phyloP scores from a whole-genome alignment of 2,329 filamentous ascomycete genomes.

The Neopestalotiopsis sp. region DNA sequence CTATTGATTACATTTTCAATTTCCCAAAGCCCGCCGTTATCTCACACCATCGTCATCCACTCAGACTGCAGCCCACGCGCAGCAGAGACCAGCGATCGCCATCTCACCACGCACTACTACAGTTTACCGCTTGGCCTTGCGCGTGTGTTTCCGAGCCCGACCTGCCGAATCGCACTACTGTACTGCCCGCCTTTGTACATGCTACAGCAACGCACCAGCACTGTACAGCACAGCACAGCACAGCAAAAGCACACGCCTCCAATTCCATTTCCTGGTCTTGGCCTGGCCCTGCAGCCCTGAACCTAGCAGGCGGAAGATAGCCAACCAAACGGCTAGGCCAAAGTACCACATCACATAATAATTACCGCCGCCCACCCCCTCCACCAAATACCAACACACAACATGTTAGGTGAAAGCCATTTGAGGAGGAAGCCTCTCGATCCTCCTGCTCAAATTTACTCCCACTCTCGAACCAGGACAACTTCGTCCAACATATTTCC shows the following conservation, averaged over 20 bases:
- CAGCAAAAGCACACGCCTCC: not conserved
- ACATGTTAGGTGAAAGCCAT: slow-evolving; percentile 37
- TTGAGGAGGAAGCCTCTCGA: slow-evolving; percentile 35
- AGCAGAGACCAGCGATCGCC: slow-evolving; percentile 7
- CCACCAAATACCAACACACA: not conserved
- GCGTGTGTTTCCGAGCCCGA: slow-evolving; percentile 1
- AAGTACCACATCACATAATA: not conserved
- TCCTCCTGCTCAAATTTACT: slow-evolving; percentile 43
- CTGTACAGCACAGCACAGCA: too few species aligned
- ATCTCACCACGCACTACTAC: slow-evolving; percentile 3
- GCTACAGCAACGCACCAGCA: not conserved
- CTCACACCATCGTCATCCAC: slow-evolving; percentile 14
- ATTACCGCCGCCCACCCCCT: not conserved
- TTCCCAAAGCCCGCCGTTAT: slow-evolving; percentile 3
- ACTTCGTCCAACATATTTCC: slow-evolving; percentile 60
- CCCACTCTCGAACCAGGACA: slow-evolving; percentile 61
- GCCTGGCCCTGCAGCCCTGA: slow-evolving; percentile 10
- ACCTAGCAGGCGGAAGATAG: slow-evolving; percentile 8
- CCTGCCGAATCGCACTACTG: not conserved
- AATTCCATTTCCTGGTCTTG: not conserved
- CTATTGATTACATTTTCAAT: slow-evolving; percentile 8
- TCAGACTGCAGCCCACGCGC: slow-evolving; percentile 5
- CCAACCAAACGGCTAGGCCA: not conserved
- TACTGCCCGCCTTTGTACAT: not conserved
- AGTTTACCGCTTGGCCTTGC: not conserved